Evolutionary conservation across 192 early-diverging fungal genomes (phyloP).

Genomic region (Gamsiella multidivaricata): DNA sequence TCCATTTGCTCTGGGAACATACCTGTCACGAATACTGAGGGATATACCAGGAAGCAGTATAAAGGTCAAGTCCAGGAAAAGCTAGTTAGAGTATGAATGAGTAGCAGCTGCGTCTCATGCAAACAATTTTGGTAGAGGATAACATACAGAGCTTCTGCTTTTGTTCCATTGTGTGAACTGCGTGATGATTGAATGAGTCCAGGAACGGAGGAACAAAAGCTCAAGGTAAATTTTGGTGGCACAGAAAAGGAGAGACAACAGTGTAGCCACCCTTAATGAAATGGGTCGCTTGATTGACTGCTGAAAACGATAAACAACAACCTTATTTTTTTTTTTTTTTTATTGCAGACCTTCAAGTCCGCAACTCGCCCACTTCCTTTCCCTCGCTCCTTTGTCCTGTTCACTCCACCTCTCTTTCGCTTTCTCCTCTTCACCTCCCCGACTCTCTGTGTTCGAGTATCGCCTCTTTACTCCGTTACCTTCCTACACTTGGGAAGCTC

Average conservation of each 20-base stretch:
- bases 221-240: too few relatives aligned
- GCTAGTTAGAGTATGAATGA: too few relatives aligned
- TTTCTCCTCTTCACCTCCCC: background rate
- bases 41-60: too few relatives aligned
- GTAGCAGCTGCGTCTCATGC: too few relatives aligned
- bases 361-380: background rate
- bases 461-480: background rate
- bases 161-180: background rate
- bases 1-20: background rate
- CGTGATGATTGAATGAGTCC: background rate
- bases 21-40: constrained; percentile 23
- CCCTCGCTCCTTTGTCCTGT: background rate
- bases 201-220: too few relatives aligned
- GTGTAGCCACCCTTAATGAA: background rate
- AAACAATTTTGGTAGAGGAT: background rate
- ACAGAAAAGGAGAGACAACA: too few relatives aligned
- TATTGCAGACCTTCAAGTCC: background rate
- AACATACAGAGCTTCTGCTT: constrained; percentile 21
- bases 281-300: constrained; percentile 1
- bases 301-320: background rate
- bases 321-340: constrained; percentile 10
- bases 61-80: too few relatives aligned
- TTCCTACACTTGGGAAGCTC: background rate
- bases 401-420: background rate
- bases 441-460: background rate